Evolutionary conservation across 2,329 filamentous ascomycete species (phyloP).

Genomic region (Aspergillus fumigatiaffinis): DNA sequence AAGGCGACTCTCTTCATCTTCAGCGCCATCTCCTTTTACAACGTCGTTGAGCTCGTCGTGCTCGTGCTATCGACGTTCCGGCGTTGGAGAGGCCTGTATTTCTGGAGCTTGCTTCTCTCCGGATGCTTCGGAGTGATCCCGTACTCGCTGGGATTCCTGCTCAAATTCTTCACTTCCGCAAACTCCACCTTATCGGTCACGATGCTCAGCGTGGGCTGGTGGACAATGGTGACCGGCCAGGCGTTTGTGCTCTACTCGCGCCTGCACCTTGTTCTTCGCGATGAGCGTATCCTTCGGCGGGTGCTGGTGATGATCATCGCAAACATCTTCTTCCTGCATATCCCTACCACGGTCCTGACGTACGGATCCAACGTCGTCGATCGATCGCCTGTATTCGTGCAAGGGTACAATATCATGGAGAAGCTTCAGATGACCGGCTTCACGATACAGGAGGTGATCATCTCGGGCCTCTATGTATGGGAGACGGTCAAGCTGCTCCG

Average conservation of each 20-base stretch:
- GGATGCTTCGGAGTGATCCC: conserved; percentile 35
- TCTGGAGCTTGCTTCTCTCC: conserved; percentile 39
- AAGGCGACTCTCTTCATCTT: conserved; percentile 28
- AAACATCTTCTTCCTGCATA: conserved; percentile 52
- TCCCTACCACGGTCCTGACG: conserved; percentile 53
- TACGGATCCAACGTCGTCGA: conserved; percentile 39
- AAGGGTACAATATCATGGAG: conserved; percentile 44
- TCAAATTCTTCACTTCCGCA: conserved; percentile 37
- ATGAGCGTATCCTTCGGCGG: conserved; percentile 45
- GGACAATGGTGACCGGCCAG: conserved; percentile 59
- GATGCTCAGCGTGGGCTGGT: conserved; percentile 54
- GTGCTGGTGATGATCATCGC: conserved; percentile 57
- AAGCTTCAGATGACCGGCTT: conserved; percentile 45
- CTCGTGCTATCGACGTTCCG: conserved; percentile 39
- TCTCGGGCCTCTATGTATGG: conserved; percentile 51
- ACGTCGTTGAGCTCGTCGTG: conserved; percentile 46
- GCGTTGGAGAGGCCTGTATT: conserved; percentile 40
- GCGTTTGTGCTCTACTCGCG: conserved; percentile 60
- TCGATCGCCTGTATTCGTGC: conserved; percentile 25
- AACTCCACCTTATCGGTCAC: conserved; percentile 35
- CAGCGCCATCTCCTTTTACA: conserved; percentile 41
- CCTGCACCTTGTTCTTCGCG: conserved; percentile 56
- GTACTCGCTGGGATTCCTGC: conserved; percentile 40
- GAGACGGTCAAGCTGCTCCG: conserved; percentile 49
- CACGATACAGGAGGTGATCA: conserved; percentile 43